Evolutionary conservation across 805 yeast genomes (phyloP).

Genomic region (Metschnikowia borealis): DNA sequence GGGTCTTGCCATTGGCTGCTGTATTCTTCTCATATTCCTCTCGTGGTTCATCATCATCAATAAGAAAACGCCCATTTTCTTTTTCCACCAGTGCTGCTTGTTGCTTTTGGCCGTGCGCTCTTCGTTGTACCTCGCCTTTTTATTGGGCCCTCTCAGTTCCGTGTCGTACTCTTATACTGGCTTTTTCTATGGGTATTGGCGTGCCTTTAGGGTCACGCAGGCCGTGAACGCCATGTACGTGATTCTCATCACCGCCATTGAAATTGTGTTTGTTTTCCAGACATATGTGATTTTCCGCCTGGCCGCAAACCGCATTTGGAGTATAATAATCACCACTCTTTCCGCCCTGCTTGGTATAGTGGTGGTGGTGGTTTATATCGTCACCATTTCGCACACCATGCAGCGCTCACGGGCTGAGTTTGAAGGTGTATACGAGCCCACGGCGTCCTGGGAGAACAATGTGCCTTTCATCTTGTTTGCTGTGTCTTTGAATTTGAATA

Average conservation of each 20-base stretch:
- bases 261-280: slow-evolving; percentile 67
- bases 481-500: slow-evolving; percentile 59
- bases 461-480: slow-evolving; percentile 64
- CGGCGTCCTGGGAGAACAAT: slow-evolving; percentile 41
- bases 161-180: slow-evolving; percentile 41
- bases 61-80: slow-evolving; percentile 63
- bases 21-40: slow-evolving; percentile 12
- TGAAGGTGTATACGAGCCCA: slow-evolving; percentile 12
- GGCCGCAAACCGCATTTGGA: slow-evolving; percentile 45
- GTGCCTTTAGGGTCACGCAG: slow-evolving; percentile 47
- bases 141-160: slow-evolving; percentile 50
- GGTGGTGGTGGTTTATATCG: slow-evolving; percentile 57
- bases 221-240: slow-evolving; percentile 61
- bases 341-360: slow-evolving; percentile 44
- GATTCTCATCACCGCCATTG: slow-evolving; percentile 56
- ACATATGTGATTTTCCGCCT: slow-evolving; percentile 63
- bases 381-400: slow-evolving; percentile 45
- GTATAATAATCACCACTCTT: slow-evolving; percentile 38
- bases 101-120: slow-evolving; percentile 56
- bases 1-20: slow-evolving; percentile 16
- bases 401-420: slow-evolving; percentile 9
- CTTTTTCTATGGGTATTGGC: slow-evolving; percentile 22
- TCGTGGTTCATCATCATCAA: slow-evolving; percentile 31
- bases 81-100: slow-evolving; percentile 64
- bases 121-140: slow-evolving; percentile 51